Base-by-base conservation (phyloP, 2,329 filamentous ascomycete species). In the Colletotrichum zoysiae region DNA sequence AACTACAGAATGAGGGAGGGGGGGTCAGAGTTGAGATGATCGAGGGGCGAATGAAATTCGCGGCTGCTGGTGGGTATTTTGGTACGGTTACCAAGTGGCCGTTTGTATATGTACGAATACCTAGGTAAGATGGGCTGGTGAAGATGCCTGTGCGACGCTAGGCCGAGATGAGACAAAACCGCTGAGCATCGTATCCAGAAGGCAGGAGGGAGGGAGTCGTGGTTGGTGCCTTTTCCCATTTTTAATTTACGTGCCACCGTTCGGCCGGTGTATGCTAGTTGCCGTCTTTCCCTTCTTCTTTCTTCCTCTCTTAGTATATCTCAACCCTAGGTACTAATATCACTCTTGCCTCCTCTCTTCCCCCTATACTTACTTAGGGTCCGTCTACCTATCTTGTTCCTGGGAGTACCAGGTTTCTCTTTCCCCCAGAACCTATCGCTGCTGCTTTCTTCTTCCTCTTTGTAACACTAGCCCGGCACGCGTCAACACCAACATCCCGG, bases 221-320 rank as follows among this genome's bases (percentile, higher is more conserved):
- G 42, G 57, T 67, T 60, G 42, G 57, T 61, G 57, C 60, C 60
- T 73, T 73, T 70, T 70, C 42, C 67, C 70, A 70, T 70, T 73
- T 70, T 73, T 73, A 71, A 73, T 73, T 73, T 71, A 73, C 67
- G 66, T 71, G 57, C 65, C 67, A 61, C 66, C 60, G 61, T 65
- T 70, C 42, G 60, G 35, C 69, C 44, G 30, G 18, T 26, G 56
- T 58, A 33, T 73, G 67, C 57, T 42, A 42, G 48, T 55, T 55
- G 18, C 44, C 30, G 59, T 55, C 56, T 50, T 62, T 38, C 42
- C 48, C 55, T 59, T 59, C 35, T 55, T 70, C 33, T 20, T 56
- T 70, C 33, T 20, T 56, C 33, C 53, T 56, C 53, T 56, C 26
- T 23, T n/a, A n/a, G n/a, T n/a, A 38, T 33, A 53, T 38, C 20